Conservation (phyloP, 805 yeast species). For the Priceomyces carsonii region DNA sequence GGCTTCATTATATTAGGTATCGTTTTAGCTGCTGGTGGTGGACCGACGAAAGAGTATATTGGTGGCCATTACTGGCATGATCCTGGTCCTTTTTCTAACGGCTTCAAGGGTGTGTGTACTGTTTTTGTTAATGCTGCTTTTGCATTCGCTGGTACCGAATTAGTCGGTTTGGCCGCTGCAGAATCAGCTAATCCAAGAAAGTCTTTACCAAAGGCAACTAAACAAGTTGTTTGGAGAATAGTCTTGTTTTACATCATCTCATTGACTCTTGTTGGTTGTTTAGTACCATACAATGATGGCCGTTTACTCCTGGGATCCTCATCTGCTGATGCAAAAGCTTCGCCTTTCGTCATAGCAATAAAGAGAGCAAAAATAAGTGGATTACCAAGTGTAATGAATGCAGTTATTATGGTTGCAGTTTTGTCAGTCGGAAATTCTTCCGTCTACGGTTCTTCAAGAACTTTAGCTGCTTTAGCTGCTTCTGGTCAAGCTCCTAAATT, state of each 20-base stretch:
- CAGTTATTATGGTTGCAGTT: constrained; percentile 39
- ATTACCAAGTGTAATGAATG: constrained; percentile 41
- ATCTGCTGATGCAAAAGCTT: constrained; percentile 25
- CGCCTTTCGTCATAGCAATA: constrained; percentile 42
- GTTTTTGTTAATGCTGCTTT: constrained; percentile 45
- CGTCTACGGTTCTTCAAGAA: constrained; percentile 42
- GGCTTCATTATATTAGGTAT: constrained; percentile 58
- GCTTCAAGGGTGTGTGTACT: constrained; percentile 42
- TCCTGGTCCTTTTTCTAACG: constrained; percentile 57
- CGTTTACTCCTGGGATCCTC: constrained; percentile 23
- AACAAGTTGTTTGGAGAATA: constrained; percentile 45
- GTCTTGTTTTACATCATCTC: constrained; percentile 45
- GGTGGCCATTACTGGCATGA: constrained; percentile 53
- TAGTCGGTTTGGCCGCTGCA: constrained; percentile 43
- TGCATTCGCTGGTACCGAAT: constrained; percentile 42
- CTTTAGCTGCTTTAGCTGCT: constrained; percentile 47
- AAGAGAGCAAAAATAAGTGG: constrained; percentile 36
- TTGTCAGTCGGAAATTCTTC: constrained; percentile 45
- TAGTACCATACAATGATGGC: constrained; percentile 49
- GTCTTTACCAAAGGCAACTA: constrained; percentile 40
- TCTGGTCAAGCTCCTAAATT: constrained; percentile 47
- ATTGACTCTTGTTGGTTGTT: constrained; percentile 48
- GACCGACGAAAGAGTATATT: constrained; percentile 38
- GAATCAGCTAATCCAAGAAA: constrained; percentile 40
- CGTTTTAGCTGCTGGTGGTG: constrained; percentile 45